A percentile compares a stretch with the other conserved stretches of the same genome.
These are phyloP conservation scores for Microcyclosporella mali DNA, from an alignment of 2,329 filamentous ascomycete species.

Conservation along the genomic window DNA sequence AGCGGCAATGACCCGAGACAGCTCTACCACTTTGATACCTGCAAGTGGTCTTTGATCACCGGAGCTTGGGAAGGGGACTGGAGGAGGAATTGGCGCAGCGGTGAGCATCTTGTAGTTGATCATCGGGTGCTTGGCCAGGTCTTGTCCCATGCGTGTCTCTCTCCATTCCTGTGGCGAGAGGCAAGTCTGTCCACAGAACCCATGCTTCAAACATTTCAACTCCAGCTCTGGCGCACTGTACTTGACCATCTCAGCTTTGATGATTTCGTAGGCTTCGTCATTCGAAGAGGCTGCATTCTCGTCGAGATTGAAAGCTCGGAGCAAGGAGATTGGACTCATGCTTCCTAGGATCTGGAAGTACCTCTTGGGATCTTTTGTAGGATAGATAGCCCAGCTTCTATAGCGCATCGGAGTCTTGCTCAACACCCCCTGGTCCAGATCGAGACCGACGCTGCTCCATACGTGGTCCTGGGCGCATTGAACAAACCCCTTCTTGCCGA, in stretches of 20 bases:
- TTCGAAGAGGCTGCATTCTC: conserved; percentile 17
- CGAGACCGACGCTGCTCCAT: conserved; percentile 16
- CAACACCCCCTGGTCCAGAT: conserved; percentile 27
- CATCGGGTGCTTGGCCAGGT: conserved; percentile 30
- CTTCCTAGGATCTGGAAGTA: conserved; percentile 50
- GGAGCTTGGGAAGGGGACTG: conserved; percentile 1
- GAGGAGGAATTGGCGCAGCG: neutral
- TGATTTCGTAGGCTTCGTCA: conserved; percentile 28
- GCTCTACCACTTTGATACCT: neutral
- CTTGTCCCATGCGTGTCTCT: conserved; percentile 39
- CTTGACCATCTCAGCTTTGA: conserved; percentile 26
- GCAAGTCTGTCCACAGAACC: conserved; percentile 9
- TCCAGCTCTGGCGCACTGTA: conserved; percentile 37
- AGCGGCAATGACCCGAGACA: neutral
- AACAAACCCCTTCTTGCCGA: conserved; percentile 32
- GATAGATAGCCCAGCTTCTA: conserved; percentile 43
- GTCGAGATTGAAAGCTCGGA: conserved; percentile 43
- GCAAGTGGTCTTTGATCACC: conserved; percentile 7
- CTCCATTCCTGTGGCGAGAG: conserved; percentile 38
- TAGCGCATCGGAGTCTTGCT: conserved; percentile 36
- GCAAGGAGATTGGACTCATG: conserved; percentile 38
- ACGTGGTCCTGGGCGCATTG: conserved; percentile 23
- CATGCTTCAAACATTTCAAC: conserved; percentile 35
- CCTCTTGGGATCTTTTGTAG: conserved; percentile 38
- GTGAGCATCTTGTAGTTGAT: conserved; percentile 21